These are phyloP conservation scores for Sapria himalayana DNA, from an alignment of 345 rosid species.

Conservation along the genomic window DNA sequence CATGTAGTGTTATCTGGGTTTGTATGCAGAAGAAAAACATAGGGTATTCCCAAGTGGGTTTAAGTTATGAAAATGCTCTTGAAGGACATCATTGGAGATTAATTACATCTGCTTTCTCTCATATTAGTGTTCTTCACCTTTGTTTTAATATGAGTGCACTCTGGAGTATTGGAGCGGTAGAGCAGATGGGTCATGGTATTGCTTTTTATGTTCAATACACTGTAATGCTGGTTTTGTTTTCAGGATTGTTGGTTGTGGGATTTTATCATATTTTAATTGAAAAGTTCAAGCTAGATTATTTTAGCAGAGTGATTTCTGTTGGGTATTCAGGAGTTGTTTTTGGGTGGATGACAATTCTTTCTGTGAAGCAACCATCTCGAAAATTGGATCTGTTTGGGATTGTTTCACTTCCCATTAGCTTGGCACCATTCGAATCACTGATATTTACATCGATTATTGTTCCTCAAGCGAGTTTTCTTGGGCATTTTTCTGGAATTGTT, in stretches of 20 bases:
- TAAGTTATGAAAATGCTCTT: constrained; percentile 58
- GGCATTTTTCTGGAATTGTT: constrained; percentile 79
- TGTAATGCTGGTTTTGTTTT: constrained; percentile 52
- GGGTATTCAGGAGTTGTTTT: constrained; percentile 98
- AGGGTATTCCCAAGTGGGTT: constrained; percentile 77
- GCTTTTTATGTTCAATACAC: constrained; percentile 78
- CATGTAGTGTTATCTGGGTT: constrained; percentile 66
- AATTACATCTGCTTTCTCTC: constrained; percentile 88
- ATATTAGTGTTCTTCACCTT: constrained; percentile 77
- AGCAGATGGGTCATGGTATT: constrained; percentile 64
- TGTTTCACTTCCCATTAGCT: constrained; percentile 84
- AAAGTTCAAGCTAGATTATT: constrained; percentile 64
- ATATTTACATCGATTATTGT: constrained; percentile 91
- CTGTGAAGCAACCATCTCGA: constrained; percentile 83
- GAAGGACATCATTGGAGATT: constrained; percentile 93
- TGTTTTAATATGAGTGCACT: constrained; percentile 94
- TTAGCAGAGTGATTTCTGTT: constrained; percentile 80
- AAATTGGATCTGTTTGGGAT: constrained; percentile 83
- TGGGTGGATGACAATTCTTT: constrained; percentile 97
- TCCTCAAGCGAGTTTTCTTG: constrained; percentile 94
- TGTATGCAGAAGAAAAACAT: constrained; percentile 76
- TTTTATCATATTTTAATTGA: constrained; percentile 58
- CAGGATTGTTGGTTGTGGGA: constrained; percentile 60
- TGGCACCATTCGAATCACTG: constrained; percentile 86
- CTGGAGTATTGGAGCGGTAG: constrained; percentile 91